phyloP scores from a whole-genome alignment of 179 eudicot genomes.

The Gypsophila paniculata region DNA sequence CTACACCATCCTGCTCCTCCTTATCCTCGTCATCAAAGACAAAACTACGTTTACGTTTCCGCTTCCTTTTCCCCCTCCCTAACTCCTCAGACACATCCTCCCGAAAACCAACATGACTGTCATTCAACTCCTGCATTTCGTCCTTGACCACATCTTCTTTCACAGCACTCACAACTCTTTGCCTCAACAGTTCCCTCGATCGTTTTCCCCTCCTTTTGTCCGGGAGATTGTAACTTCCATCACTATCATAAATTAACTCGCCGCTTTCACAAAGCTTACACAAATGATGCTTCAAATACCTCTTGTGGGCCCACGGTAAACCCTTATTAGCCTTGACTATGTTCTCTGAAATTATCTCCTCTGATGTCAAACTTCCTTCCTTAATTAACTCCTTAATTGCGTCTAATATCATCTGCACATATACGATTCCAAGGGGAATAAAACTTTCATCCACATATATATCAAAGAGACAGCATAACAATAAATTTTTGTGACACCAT shows the following conservation, averaged over 20 bases:
- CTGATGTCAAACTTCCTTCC: conserved; percentile 45
- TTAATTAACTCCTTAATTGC: conserved; percentile 50
- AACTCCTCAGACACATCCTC: conserved; percentile 6
- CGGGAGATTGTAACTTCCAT: conserved; percentile 19
- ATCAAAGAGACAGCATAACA: too few relatives aligned
- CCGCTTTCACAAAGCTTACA: conserved; percentile 41
- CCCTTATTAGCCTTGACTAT: conserved; percentile 37
- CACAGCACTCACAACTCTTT: neutral
- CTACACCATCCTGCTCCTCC: conserved; percentile 10
- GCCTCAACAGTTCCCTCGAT: conserved; percentile 7
- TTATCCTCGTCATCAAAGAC: conserved; percentile 18
- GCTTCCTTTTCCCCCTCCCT: conserved; percentile 6
- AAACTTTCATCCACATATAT: too few relatives aligned
- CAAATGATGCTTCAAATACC: conserved; percentile 49
- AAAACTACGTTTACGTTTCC: conserved; percentile 13
- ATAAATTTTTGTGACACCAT: too few relatives aligned
- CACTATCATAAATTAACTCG: conserved; percentile 25
- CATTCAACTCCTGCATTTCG: neutral
- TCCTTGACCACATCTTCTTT: conserved; percentile 15
- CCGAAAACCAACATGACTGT: conserved; percentile 1
- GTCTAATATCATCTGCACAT: conserved; percentile 51
- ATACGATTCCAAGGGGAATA: neutral
- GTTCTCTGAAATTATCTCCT: conserved; percentile 43
- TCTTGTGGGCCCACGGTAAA: conserved; percentile 70
- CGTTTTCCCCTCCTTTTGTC: neutral